phyloP scores from a whole-genome alignment of 352 stramenopile genomes.

The Phytopythium delawarense region DNA sequence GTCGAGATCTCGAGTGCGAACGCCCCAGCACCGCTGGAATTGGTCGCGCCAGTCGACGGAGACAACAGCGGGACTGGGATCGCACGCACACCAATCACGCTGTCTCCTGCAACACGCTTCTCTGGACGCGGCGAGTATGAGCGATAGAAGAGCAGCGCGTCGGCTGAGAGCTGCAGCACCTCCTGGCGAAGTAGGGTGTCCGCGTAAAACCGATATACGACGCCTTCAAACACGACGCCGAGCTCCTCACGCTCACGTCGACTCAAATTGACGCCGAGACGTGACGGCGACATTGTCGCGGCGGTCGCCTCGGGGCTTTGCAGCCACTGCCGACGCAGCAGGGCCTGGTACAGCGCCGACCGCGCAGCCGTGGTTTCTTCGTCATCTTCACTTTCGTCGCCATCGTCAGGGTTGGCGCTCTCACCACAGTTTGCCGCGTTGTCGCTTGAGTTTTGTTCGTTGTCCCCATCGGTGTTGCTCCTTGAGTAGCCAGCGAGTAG shows the following conservation, averaged over 20 bases:
- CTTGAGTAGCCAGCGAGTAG: slow-evolving; percentile 7
- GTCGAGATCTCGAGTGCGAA: slow-evolving; percentile 71
- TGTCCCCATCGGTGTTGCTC: slow-evolving; percentile 1
- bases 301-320: slow-evolving; percentile 36
- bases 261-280: slow-evolving; percentile 63
- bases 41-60: neutral
- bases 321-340: slow-evolving; percentile 44
- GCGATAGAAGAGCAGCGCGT: slow-evolving; percentile 59
- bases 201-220: slow-evolving; percentile 69
- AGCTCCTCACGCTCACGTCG: slow-evolving; percentile 54
- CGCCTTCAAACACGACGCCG: slow-evolving; percentile 53
- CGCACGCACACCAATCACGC: slow-evolving; percentile 50
- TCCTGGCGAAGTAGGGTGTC: slow-evolving; percentile 65
- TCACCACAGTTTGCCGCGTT: neutral
- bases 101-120: slow-evolving; percentile 36
- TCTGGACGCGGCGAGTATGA: slow-evolving; percentile 55
- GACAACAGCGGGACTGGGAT: slow-evolving; percentile 21
- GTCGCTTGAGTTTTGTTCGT: neutral
- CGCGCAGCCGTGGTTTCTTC: slow-evolving; percentile 34
- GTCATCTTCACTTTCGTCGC: slow-evolving; percentile 10
- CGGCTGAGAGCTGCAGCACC: slow-evolving; percentile 58
- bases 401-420: neutral
- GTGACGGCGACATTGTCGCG: slow-evolving; percentile 39
- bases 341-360: slow-evolving; percentile 54
- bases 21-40: slow-evolving; percentile 17